A percentile compares a stretch with the other conserved stretches of the same genome.
Conservation (phyloP, 805 yeast genomes). For the Jamesozyma rosinii region DNA sequence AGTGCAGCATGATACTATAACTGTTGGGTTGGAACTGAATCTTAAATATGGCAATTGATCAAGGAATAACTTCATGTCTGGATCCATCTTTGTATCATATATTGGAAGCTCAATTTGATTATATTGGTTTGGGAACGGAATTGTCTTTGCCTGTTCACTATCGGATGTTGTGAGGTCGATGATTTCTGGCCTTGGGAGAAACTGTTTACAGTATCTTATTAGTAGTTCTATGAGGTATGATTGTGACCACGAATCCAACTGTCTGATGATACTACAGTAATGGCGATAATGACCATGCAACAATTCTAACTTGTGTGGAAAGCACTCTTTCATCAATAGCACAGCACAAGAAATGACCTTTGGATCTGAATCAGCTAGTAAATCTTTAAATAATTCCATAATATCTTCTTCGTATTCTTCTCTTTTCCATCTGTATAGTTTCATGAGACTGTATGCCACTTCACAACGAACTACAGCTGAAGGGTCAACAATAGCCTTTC, state of each 20-base stretch:
- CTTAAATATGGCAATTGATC: constrained; percentile 39
- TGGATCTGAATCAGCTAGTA: constrained; percentile 58
- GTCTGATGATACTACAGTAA: constrained; percentile 38
- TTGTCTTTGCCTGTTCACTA: constrained; percentile 5
- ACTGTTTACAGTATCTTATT: constrained; percentile 55
- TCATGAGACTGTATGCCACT: constrained; percentile 66
- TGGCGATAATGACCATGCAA: constrained; percentile 65
- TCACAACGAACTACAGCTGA: constrained; percentile 74
- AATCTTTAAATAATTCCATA: constrained; percentile 37
- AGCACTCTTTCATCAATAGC: constrained; percentile 43
- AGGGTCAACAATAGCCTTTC: constrained; percentile 57
- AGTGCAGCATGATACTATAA: constrained; percentile 50
- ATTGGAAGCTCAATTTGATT: constrained; percentile 32
- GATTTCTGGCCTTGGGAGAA: constrained; percentile 46
- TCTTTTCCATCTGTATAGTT: constrained; percentile 37
- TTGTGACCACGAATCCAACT: constrained; percentile 71
- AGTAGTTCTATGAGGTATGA: constrained; percentile 49
- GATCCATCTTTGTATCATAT: constrained; percentile 39
- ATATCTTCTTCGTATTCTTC: constrained; percentile 42
- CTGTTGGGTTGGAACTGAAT: constrained; percentile 47
- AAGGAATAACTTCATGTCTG: constrained; percentile 51
- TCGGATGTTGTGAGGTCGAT: constrained; percentile 27
- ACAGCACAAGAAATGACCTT: constrained; percentile 66
- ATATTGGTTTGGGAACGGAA: constrained; percentile 38
- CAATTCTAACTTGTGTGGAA: constrained; percentile 49